Conservation (phyloP, 1,284 basidiomycete genomes). For the Sanghuangporus weigelae region DNA sequence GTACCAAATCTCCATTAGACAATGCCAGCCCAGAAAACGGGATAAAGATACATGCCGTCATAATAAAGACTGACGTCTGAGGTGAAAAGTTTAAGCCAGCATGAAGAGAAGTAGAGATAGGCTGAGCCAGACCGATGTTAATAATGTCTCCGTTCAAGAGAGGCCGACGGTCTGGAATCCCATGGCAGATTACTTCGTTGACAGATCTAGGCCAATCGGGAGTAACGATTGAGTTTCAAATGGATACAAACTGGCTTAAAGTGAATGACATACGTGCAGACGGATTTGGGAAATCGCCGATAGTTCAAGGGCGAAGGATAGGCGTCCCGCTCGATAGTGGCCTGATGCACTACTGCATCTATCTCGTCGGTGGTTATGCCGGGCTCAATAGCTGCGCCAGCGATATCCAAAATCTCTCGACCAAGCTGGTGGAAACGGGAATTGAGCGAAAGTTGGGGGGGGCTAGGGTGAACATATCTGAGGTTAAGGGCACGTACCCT, state of each 20-base stretch:
- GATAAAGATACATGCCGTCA: slow-evolving; percentile 43
- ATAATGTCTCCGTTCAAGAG: slow-evolving; percentile 89
- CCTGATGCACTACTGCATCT: slow-evolving; percentile 94
- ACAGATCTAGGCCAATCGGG: slow-evolving; percentile 53
- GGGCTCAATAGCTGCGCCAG: slow-evolving; percentile 79
- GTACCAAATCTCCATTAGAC: slow-evolving; percentile 4
- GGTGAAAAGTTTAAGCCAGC: slow-evolving; percentile 10
- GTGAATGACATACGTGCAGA: slow-evolving; percentile 81
- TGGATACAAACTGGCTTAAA: slow-evolving; percentile 3
- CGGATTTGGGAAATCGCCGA: slow-evolving; percentile 89
- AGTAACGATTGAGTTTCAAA: not conserved
- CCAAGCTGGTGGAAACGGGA: slow-evolving; percentile 54
- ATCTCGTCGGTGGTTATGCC: slow-evolving; percentile 96
- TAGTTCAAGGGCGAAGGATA: slow-evolving; percentile 97
- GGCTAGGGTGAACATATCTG: not conserved
- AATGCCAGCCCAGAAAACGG: not conserved
- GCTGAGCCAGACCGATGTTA: slow-evolving; percentile 65
- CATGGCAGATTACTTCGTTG: slow-evolving; percentile 97
- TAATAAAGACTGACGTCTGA: slow-evolving; percentile 64
- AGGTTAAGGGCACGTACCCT: slow-evolving; percentile 43
- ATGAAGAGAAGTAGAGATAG: slow-evolving; percentile 11
- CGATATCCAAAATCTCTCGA: slow-evolving; percentile 88
- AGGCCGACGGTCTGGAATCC: slow-evolving; percentile 87
- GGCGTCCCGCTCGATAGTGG: slow-evolving; percentile 83
- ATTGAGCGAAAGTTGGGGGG: slow-evolving; percentile 16